Base-by-base conservation (phyloP, 306 rosid species). In the Boehmeria nivea region DNA sequence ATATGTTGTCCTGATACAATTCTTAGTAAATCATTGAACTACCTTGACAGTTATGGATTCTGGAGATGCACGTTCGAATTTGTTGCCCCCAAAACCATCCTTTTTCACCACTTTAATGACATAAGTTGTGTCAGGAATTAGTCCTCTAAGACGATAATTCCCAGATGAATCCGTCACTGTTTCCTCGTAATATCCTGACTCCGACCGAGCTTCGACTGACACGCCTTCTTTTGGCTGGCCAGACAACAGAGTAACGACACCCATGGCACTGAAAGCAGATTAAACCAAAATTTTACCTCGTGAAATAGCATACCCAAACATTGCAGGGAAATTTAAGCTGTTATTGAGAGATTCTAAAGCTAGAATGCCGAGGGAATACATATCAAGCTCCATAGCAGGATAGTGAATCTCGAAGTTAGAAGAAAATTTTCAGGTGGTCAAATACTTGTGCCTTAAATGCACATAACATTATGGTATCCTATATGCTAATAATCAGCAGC, bases 141-240 rank as follows among this genome's bases (percentile, higher is more conserved):
- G 86, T 68, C 99, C 99, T 73, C 96, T 83, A 59, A 93, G 75
- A 54, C 96, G 95, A 70, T 75, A 93, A 71, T 77, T 71, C 62
- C 99, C 99, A 22, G 84, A 75, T 34, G 88, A 72, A 80, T 87
- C 96, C 9, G 99, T 81, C 73, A 82, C 79, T 6, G 99, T 83
- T 82, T 93, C 96, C 80, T 87, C 99, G 27, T 81, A 93, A 70
- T 82, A 85, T 49, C 94, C 94, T 58, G 96, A 81, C 72, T 77
- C 96, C 40, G 99, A 79, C 43, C 93, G 82, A 45, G 96, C 99
- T 75, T 87, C 99, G 72, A 93, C 78, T 36, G 91, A 74, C 51
- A 85, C 94, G 17, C 91, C 99, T 81, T 81, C 99, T 72, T 79
- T 93, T 74, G 96, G 96, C 65, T 78, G 95, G 60, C 99, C 96